Percentiles rank a stretch among this genome's conserved stretches.
Evolutionary conservation across 345 rosid genomes (phyloP).

Genomic region (Brassica incana): DNA sequence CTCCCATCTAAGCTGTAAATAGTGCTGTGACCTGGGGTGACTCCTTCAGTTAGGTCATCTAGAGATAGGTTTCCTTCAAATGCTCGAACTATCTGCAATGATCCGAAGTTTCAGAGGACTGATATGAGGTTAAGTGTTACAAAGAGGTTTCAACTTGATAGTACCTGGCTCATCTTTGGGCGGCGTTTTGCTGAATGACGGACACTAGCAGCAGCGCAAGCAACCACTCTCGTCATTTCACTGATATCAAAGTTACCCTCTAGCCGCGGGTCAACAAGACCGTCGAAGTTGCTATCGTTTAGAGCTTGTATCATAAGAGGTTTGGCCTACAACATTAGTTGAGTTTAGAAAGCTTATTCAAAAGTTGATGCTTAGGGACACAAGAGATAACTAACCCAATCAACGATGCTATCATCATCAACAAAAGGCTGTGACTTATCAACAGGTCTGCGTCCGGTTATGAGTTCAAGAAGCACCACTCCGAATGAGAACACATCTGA

Average conservation of each 20-base stretch:
- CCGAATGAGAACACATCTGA: conserved; percentile 90
- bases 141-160: neutral
- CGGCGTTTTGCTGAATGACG: conserved; percentile 74
- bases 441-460: conserved; percentile 77
- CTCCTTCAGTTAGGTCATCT: conserved; percentile 63
- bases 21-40: conserved; percentile 52
- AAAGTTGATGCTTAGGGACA: neutral
- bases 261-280: conserved; percentile 62
- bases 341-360: neutral
- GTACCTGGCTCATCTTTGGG: conserved; percentile 90
- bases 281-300: conserved; percentile 49
- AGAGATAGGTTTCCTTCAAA: conserved; percentile 72
- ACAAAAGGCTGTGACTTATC: conserved; percentile 49
- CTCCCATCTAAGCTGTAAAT: conserved; percentile 53
- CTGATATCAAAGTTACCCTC: conserved; percentile 42
- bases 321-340: conserved; percentile 48
- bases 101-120: conserved; percentile 5
- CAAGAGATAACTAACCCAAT: conserved; percentile 61
- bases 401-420: conserved; percentile 87
- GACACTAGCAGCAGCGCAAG: conserved; percentile 82
- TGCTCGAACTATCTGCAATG: conserved; percentile 72
- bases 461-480: conserved; percentile 81
- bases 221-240: conserved; percentile 69
- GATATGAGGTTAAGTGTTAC: neutral
- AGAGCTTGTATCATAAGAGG: conserved; percentile 64